A percentile compares a stretch with the other conserved stretches of the same genome.
phyloP scores from a whole-genome alignment of 768 basidiomycete genomes.

The Trametes villosa region DNA sequence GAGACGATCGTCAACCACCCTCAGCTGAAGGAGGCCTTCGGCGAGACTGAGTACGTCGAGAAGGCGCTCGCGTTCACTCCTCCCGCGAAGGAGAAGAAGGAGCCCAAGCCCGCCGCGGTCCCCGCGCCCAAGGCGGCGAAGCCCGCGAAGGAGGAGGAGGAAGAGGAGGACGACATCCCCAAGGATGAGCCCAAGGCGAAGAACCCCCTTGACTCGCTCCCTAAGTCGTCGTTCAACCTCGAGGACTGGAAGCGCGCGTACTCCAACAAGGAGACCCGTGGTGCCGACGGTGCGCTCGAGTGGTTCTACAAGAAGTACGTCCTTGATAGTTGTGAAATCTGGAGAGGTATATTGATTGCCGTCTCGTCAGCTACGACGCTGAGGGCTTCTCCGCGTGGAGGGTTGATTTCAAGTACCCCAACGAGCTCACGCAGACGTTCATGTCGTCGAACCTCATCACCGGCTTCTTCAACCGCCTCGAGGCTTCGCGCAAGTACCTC shows the following conservation, averaged over 20 bases:
- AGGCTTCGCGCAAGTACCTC: constrained; percentile 95
- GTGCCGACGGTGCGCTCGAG: constrained; percentile 78
- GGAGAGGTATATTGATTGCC: constrained; percentile 7
- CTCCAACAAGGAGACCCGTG: constrained; percentile 97
- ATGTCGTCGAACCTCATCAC: constrained; percentile 95
- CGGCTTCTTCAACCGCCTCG: constrained; percentile 98
- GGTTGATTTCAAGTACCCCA: constrained; percentile 96
- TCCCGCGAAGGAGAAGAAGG: constrained; percentile 76
- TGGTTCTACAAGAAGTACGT: constrained; percentile 97
- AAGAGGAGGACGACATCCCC: constrained; percentile 77
- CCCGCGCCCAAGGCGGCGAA: constrained; percentile 47
- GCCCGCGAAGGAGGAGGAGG: constrained; percentile 59
- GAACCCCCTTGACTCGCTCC: constrained; percentile 93
- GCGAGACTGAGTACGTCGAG: constrained; percentile 62
- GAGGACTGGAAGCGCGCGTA: constrained; percentile 98
- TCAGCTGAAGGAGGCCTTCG: constrained; percentile 68
- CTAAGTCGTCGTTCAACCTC: constrained; percentile 85
- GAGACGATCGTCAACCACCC: constrained; percentile 91
- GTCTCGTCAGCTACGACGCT: constrained; percentile 69
- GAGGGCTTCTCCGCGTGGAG: constrained; percentile 91
- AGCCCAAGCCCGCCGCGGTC: constrained; percentile 34
- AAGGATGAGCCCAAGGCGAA: constrained; percentile 83
- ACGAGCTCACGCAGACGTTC: constrained; percentile 89
- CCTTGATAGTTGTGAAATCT: not conserved
- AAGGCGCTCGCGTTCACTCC: constrained; percentile 73